A percentile compares a stretch with the other conserved stretches of the same genome.
phyloP scores from a whole-genome alignment of 768 basidiomycete genomes.

The Rhodocollybia butyracea region DNA sequence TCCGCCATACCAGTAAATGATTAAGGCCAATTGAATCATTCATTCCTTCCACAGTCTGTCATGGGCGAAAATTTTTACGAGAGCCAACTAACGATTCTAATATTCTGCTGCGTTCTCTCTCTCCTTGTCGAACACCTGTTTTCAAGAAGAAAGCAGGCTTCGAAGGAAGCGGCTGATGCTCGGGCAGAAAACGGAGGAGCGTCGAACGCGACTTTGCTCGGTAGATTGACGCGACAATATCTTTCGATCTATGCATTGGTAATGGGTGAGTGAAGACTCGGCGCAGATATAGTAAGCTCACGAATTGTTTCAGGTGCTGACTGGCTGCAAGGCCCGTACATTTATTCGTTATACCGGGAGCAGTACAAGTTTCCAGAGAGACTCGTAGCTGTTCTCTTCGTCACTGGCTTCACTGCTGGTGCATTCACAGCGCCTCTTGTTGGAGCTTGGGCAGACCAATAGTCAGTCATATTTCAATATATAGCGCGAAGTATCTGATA shows the following conservation, averaged over 20 bases:
- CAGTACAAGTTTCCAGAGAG: conserved; percentile 64
- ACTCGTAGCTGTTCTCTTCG: conserved; percentile 67
- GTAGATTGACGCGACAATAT: conserved; percentile 46
- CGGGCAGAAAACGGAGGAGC: conserved; percentile 10
- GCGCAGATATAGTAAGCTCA: not conserved
- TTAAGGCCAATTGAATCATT: no score
- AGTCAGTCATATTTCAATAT: conserved; percentile 38
- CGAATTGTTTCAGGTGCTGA: conserved; percentile 47
- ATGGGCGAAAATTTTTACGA: conserved; percentile 33
- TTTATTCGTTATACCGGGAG: conserved; percentile 71
- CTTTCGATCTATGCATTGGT: conserved; percentile 67
- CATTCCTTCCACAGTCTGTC: not conserved
- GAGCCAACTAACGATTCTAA: conserved; percentile 33
- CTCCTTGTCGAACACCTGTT: conserved; percentile 31
- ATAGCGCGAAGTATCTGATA: not conserved
- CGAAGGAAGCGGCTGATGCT: conserved; percentile 6
- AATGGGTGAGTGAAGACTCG: conserved; percentile 49
- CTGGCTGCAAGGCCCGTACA: conserved; percentile 79
- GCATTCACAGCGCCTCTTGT: conserved; percentile 67
- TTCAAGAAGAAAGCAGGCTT: conserved; percentile 18
- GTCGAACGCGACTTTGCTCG: conserved; percentile 17
- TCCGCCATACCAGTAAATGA: no score
- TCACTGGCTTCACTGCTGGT: conserved; percentile 73
- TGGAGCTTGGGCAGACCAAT: conserved; percentile 76
- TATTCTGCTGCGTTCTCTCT: conserved; percentile 28